Base-by-base conservation (phyloP, 208 protist genomes). In the Trypanosoma vivax region DNA sequence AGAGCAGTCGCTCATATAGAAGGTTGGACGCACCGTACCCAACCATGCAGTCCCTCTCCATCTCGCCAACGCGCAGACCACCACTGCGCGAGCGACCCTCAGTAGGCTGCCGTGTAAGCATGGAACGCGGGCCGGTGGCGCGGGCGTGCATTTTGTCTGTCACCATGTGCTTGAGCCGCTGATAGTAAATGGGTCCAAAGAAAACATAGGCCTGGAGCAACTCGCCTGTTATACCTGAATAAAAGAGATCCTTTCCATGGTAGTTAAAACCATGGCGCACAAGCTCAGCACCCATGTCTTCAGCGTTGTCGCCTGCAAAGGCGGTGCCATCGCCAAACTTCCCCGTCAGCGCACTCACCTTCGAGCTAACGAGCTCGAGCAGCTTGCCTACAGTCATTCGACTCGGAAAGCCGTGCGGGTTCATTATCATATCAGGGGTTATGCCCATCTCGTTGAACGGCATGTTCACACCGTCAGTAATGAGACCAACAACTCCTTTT, bases 111-210 rank as follows among this genome's bases (percentile, higher is more conserved):
- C 98, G 69, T 5, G 98, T 99, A 1, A 99, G 71, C 25, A 97
- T 87, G 1, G 93, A 92, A 0, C 85, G 73, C 16, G 96, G 96
- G 6, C 96, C 96, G 4, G 73, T 89, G 2, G 96, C 82, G 29
- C 98, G 80, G 0, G 98, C 96, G 65, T 99, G 98, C 90, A 99
- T 99, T 76, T 99, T 99, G 79, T 99, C 99, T 16, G 98, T 92
- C 2, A 99, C 99, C 98, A 99, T 99, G 73, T 99, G 99, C 79
- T 99, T 99, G 2, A 99, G 86, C 50, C 98, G 97, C 76, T 99
- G 99, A 73, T 99, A 99, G 73, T 98, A 99, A 18, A 99, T 98
- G 14, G 99, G 99, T 0, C 99, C 99, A 49, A 99, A 97, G 70
- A 99, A 99, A 33, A 99, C 96, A 69, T 98, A 99, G n/a, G 89